A percentile compares a stretch with the other conserved stretches of the same genome.
phyloP scores from a whole-genome alignment of 2,329 filamentous ascomycete genomes.

The Stemphylium vesicarium region DNA sequence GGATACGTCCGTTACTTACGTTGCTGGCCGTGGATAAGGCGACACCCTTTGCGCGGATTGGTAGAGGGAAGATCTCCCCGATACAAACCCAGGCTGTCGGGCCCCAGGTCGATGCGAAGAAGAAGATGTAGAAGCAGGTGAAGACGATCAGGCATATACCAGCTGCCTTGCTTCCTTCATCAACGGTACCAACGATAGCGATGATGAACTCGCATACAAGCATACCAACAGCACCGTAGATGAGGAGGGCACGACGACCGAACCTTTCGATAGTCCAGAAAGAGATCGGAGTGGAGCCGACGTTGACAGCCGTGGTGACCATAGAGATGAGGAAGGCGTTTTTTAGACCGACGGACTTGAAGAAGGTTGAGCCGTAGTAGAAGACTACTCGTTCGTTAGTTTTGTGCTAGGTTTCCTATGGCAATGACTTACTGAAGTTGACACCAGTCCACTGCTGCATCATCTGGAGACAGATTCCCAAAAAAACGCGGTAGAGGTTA shows the following conservation, averaged over 20 bases:
- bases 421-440: constrained; percentile 68
- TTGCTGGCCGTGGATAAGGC: constrained; percentile 86
- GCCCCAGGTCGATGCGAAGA: constrained; percentile 89
- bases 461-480: constrained; percentile 58
- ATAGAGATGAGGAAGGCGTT: constrained; percentile 85
- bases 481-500: constrained; percentile 56
- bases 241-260: constrained; percentile 79
- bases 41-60: constrained; percentile 86
- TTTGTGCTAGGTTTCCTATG: no score
- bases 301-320: constrained; percentile 88
- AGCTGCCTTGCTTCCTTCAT: constrained; percentile 57
- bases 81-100: constrained; percentile 76
- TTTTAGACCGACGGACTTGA: constrained; percentile 74
- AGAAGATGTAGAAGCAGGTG: constrained; percentile 92
- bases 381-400: constrained; percentile 26
- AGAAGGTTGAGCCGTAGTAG: constrained; percentile 76
- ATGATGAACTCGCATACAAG: constrained; percentile 86
- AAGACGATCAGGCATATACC: constrained; percentile 72
- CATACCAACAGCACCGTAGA: constrained; percentile 82
- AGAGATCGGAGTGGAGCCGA: constrained; percentile 81
- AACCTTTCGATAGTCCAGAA: constrained; percentile 86
- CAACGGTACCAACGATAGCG: constrained; percentile 65
- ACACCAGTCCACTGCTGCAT: constrained; percentile 73
- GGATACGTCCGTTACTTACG: constrained; percentile 27
- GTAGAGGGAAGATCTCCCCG: constrained; percentile 88